Evolutionary conservation across 2,329 filamentous ascomycete species (phyloP).

Genomic region (Exophiala sp.): DNA sequence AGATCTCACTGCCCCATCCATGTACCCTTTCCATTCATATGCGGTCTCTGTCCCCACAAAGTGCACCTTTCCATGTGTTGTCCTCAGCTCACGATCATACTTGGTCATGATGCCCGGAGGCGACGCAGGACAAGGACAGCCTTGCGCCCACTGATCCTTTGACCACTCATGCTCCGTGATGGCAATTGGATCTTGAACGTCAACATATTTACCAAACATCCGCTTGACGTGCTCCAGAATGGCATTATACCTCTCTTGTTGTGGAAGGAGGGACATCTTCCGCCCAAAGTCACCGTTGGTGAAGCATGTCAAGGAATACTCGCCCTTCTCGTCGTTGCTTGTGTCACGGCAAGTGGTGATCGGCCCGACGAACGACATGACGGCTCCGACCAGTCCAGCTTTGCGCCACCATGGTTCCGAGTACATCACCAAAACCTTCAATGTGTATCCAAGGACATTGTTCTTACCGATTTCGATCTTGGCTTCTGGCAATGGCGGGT

Average conservation of each 20-base stretch:
- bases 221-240: slow-evolving; percentile 20
- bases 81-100: slow-evolving; percentile 32
- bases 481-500: slow-evolving; percentile 43
- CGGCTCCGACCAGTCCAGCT: slow-evolving; percentile 37
- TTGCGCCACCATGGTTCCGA: slow-evolving; percentile 44
- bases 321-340: slow-evolving; percentile 28
- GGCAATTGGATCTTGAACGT: slow-evolving; percentile 17
- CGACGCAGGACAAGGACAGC: slow-evolving; percentile 41
- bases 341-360: slow-evolving; percentile 48
- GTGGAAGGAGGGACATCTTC: slow-evolving; percentile 15
- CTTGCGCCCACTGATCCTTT: slow-evolving; percentile 38
- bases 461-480: slow-evolving; percentile 39
- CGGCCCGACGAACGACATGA: slow-evolving; percentile 47
- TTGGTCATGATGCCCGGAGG: slow-evolving; percentile 39
- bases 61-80: slow-evolving; percentile 43
- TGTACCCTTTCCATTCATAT: slow-evolving; percentile 55
- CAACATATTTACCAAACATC: slow-evolving; percentile 14
- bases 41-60: slow-evolving; percentile 57
- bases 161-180: slow-evolving; percentile 32
- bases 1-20: slow-evolving; percentile 55
- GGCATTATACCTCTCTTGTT: slow-evolving; percentile 13
- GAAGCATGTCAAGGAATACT: slow-evolving; percentile 36
- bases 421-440: slow-evolving; percentile 50
- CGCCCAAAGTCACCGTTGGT: slow-evolving; percentile 20
- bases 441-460: slow-evolving; percentile 46